Evolutionary conservation across 2,329 filamentous ascomycete species (phyloP), one percentile per base, ranked within the genome.

Genomic region (Ilyonectria sp.): DNA sequence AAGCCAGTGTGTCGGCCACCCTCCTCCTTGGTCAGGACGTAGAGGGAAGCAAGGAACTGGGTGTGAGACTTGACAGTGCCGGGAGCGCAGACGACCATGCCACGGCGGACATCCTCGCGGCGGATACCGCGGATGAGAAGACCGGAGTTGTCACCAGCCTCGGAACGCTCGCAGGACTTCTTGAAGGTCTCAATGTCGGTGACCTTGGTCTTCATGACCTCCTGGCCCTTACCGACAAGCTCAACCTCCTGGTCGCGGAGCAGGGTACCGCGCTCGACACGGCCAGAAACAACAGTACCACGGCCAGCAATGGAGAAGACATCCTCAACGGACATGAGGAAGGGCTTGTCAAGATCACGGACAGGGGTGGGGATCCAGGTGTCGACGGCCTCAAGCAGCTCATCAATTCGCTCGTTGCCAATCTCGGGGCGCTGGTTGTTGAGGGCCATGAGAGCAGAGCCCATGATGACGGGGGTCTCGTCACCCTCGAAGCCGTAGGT

Each of bases 161-260:
- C 91, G 67, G 95, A 97, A 85, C 97, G 94, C 66, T 98, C 95
- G 84, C 96, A 98, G 56, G 94, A 97, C 90, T 99, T 99, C 90
- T 98, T 98, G 90, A 99, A 99, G 74, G 95, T 99, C 88, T 99
- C 96, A 76, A 99, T 98, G 80, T 99, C 97, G 79, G 96, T 99
- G 73, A 99, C 95, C 89, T 98, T 98, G 83, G 96, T 98, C 91
- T 97, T 98, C 88, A 98, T 93, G 74, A 94, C 85, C 52, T 91
- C 88, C 64, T 85, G 83, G 75, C 92, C 91, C 87, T 96, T 97
- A 81, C 96, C 96, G 69, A 99, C 89, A 72, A 99, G 90, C 88
- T 99, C 96, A 74, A 99, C 91, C 80, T 99, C 96, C 71, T 91
- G 88, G 82, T 99, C 96, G 84, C 91, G 94, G 93, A 97, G 98